Evolutionary conservation across 148 eudicot genomes (phyloP).

Genomic region (Vaccinium vitisidaea): DNA sequence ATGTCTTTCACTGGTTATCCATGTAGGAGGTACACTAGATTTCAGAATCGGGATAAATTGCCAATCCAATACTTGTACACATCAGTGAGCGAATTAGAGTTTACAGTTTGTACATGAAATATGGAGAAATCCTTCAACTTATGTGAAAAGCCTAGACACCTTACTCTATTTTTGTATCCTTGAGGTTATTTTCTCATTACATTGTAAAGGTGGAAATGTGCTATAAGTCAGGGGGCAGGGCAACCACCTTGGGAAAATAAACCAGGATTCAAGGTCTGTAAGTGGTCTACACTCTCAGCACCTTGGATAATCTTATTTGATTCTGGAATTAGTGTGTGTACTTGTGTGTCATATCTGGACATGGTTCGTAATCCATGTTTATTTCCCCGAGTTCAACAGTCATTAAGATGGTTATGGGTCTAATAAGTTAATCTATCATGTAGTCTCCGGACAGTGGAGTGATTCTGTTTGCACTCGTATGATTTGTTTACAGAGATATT

Average conservation of each 20-base stretch:
- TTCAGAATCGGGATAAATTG: neutral
- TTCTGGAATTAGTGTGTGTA: neutral
- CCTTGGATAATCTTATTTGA: neutral
- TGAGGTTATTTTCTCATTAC: neutral
- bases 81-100: too few species aligned
- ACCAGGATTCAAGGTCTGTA: neutral
- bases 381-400: too few species aligned
- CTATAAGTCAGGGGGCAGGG: neutral
- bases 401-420: too few species aligned
- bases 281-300: neutral
- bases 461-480: too few species aligned
- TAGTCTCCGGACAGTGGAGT: neutral
- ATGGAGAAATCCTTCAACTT: too few species aligned
- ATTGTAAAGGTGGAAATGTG: neutral
- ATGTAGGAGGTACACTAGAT: neutral
- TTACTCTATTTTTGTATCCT: neutral
- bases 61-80: too few species aligned
- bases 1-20: neutral
- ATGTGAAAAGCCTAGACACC: neutral
- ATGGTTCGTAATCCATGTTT: neutral
- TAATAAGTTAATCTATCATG: neutral
- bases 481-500: neutral
- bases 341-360: neutral
- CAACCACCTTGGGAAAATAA: neutral
- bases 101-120: too few species aligned